These are phyloP conservation scores for Samsoniella hepiali DNA, from an alignment of 2,329 filamentous ascomycete species.

Conservation along the genomic window DNA sequence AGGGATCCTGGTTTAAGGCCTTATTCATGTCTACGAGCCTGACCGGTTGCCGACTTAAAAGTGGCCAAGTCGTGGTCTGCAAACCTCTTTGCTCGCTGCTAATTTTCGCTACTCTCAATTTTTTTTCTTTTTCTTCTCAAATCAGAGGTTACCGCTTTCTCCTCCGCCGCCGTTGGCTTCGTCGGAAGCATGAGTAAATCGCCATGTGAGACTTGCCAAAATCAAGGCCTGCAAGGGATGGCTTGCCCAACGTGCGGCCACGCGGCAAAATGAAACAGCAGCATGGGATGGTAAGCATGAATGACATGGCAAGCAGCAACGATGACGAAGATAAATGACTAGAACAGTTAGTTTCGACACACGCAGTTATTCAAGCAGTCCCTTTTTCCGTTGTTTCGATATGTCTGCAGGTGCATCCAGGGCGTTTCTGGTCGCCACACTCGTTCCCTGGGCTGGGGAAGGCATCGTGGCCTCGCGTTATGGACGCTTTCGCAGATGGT, in stretches of 20 bases:
- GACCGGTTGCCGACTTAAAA: not conserved
- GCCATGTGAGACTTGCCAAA: not conserved
- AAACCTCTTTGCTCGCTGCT: not conserved
- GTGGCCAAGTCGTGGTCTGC: not conserved
- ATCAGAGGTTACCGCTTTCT: too few relatives aligned
- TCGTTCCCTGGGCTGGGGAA: not conserved
- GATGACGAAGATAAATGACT: not conserved
- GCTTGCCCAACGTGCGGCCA: not conserved
- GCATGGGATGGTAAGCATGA: not conserved
- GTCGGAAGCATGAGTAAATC: not conserved
- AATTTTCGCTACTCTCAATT: not conserved
- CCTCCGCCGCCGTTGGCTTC: not conserved
- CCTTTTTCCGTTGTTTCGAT: too few relatives aligned
- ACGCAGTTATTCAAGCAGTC: too few relatives aligned
- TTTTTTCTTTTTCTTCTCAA: not conserved
- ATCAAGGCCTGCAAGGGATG: not conserved
- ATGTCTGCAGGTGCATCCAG: too few relatives aligned
- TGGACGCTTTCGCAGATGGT: not conserved
- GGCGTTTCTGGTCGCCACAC: too few relatives aligned
- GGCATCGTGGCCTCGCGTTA: not conserved
- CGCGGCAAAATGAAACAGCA: not conserved
- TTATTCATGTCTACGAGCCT: not conserved
- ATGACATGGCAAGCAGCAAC: not conserved
- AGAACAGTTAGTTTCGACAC: not conserved
- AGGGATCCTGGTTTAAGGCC: too few relatives aligned